Conservation (phyloP, 345 rosid species). For the Brassica incana region DNA sequence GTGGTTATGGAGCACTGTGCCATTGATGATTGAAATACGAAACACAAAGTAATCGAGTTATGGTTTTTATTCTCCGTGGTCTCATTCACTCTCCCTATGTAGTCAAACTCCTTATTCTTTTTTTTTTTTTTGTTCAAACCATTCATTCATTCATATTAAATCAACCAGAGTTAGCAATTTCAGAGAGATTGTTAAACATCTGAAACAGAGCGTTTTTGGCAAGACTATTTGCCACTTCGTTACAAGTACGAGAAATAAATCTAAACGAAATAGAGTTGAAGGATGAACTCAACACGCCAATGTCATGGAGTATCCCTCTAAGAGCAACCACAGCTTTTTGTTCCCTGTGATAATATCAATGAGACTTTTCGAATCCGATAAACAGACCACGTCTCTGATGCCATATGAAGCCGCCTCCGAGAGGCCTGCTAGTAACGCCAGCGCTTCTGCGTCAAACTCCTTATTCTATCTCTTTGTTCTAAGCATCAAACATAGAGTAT, state of each 20-base stretch:
- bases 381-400: no score
- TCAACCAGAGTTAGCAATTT: neutral
- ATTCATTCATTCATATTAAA: neutral
- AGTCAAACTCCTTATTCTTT: conserved; percentile 42
- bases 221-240: neutral
- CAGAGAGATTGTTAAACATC: neutral
- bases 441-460: neutral
- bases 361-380: no score
- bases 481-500: conserved; percentile 38
- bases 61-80: conserved; percentile 45
- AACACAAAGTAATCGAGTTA: conserved; percentile 42
- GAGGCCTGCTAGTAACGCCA: no score
- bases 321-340: no score
- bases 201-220: neutral
- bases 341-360: no score
- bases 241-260: no score
- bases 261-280: no score
- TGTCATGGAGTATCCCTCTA: no score
- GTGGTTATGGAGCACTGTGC: conserved; percentile 40
- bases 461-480: conserved; percentile 28
- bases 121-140: neutral
- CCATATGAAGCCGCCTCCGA: no score
- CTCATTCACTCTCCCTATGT: conserved; percentile 42
- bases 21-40: conserved; percentile 50
- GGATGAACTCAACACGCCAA: no score